phyloP scores from a whole-genome alignment of 139 green algal genomes.

The Coelastrella sp. region DNA sequence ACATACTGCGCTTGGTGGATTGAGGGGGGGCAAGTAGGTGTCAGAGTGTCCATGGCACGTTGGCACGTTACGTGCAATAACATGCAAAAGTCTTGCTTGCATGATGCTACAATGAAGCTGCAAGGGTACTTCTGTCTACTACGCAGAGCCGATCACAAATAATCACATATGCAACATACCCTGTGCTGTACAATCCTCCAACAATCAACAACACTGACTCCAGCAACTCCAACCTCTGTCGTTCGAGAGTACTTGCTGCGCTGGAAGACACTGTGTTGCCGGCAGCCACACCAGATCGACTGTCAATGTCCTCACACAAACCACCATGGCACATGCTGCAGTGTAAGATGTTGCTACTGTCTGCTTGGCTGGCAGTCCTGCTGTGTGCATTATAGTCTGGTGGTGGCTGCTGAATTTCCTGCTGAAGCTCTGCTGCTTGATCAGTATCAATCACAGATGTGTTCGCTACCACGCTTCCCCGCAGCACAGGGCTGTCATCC shows the following conservation, averaged over 20 bases:
- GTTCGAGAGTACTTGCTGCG: not conserved
- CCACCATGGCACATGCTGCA: not conserved
- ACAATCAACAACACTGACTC: constrained; percentile 4
- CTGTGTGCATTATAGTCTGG: not conserved
- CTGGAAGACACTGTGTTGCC: constrained; percentile 6
- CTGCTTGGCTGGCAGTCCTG: not conserved
- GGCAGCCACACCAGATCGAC: not conserved
- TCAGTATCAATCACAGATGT: not conserved
- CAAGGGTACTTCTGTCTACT: no score
- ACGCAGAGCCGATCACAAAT: no score
- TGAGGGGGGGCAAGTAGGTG: no score
- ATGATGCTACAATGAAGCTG: no score
- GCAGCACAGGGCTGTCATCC: constrained; percentile 11
- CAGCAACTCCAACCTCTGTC: constrained; percentile 31
- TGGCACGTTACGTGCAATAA: no score
- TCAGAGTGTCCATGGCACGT: no score
- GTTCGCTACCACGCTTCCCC: not conserved
- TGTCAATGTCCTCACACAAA: not conserved
- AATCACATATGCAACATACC: not conserved
- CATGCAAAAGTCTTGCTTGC: no score
- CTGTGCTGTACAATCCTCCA: not conserved
- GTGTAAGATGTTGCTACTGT: not conserved
- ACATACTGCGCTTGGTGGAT: no score
- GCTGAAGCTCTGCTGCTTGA: not conserved
- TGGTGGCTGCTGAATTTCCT: not conserved